These are phyloP conservation scores for Ophiocordyceps unilateralis DNA, from an alignment of 2,329 filamentous ascomycete species.

Conservation along the genomic window DNA sequence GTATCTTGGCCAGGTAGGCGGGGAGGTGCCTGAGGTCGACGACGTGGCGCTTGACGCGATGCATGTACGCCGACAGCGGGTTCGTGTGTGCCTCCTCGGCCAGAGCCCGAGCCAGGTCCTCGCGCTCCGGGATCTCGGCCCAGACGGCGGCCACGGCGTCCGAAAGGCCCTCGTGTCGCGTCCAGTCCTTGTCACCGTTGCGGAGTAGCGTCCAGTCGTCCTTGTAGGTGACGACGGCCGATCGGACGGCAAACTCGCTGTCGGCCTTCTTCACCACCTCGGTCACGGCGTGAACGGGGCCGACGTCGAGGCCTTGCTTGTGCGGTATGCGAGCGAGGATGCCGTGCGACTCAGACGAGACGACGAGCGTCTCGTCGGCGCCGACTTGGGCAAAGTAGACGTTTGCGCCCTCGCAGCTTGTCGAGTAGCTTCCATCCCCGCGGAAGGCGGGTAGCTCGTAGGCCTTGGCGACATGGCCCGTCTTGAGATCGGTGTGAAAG, in stretches of 20 bases:
- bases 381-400: slow-evolving; percentile 81
- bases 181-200: slow-evolving; percentile 70
- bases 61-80: slow-evolving; percentile 64
- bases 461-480: slow-evolving; percentile 50
- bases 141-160: slow-evolving; percentile 64
- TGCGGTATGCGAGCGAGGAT: slow-evolving; percentile 59
- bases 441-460: slow-evolving; percentile 60
- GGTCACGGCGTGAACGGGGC: slow-evolving; percentile 51
- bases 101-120: slow-evolving; percentile 62
- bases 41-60: slow-evolving; percentile 69
- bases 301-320: slow-evolving; percentile 23
- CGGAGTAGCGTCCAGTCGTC: slow-evolving; percentile 71
- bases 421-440: slow-evolving; percentile 60
- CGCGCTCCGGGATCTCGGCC: slow-evolving; percentile 57
- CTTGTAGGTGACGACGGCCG: slow-evolving; percentile 48
- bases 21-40: slow-evolving; percentile 64
- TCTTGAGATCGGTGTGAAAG: slow-evolving; percentile 64
- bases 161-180: slow-evolving; percentile 65
- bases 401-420: slow-evolving; percentile 59
- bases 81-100: slow-evolving; percentile 78
- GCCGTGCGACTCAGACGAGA: slow-evolving; percentile 62
- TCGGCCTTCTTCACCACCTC: slow-evolving; percentile 63
- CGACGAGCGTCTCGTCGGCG: slow-evolving; percentile 52
- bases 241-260: slow-evolving; percentile 56
- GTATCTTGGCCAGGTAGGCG: slow-evolving; percentile 51